Evolutionary conservation across 2,329 filamentous ascomycete genomes (phyloP).

Genomic region (Aspergillus niger): DNA sequence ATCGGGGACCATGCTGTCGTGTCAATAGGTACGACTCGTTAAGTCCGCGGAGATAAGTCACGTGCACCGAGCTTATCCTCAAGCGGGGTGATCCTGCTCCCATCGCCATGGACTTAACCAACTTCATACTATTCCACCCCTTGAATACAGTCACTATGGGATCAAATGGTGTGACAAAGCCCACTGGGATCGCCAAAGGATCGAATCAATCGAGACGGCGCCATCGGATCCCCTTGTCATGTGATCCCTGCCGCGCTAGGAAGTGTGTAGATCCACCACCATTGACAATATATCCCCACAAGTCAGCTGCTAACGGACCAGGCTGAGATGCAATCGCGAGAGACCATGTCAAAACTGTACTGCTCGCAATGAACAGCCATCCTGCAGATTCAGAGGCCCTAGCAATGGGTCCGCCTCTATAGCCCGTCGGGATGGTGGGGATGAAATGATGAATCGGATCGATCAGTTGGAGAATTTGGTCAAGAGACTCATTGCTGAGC

Average conservation of each 20-base stretch:
- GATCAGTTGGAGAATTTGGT: constrained; percentile 13
- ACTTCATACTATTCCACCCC: neutral
- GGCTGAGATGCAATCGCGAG: constrained; percentile 15
- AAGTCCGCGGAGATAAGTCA: constrained; percentile 9
- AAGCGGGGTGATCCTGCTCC: neutral
- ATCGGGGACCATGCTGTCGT: too few species aligned
- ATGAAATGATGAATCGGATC: constrained; percentile 10
- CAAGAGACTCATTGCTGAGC: constrained; percentile 7
- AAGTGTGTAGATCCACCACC: constrained; percentile 2
- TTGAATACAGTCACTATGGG: neutral
- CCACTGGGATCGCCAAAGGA: neutral
- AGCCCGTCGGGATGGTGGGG: neutral
- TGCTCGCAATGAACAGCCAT: neutral
- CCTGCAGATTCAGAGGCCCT: constrained; percentile 1
- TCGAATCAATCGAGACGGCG: neutral
- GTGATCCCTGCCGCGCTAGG: constrained; percentile 12
- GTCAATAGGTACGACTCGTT: too few species aligned
- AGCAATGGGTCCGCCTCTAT: neutral
- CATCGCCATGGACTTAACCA: neutral
- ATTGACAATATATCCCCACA: too few species aligned
- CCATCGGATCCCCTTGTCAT: constrained; percentile 12
- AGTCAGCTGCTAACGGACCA: constrained; percentile 1
- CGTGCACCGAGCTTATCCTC: neutral
- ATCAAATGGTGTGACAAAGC: neutral
- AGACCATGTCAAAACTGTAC: constrained; percentile 14